phyloP scores from a whole-genome alignment of 306 rosid genomes.

The Rosa rugosa region DNA sequence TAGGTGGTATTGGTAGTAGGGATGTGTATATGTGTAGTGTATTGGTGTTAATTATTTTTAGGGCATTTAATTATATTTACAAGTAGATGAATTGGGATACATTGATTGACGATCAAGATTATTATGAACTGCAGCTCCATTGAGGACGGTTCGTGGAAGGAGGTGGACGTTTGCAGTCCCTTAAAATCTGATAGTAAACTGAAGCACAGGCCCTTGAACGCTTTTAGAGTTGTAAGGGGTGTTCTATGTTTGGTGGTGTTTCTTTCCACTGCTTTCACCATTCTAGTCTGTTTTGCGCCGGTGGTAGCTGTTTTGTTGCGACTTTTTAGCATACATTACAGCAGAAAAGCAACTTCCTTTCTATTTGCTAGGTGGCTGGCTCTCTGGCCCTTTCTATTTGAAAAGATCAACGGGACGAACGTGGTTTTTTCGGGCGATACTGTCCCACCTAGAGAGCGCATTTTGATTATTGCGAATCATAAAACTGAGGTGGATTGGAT shows the following conservation, averaged over 20 bases:
- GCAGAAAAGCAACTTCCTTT: slow-evolving; percentile 72
- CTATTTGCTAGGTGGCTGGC: slow-evolving; percentile 74
- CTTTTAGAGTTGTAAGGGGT: slow-evolving; percentile 68
- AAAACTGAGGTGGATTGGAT: slow-evolving; percentile 99
- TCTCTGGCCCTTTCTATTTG: slow-evolving; percentile 87
- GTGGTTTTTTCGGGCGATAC: slow-evolving; percentile 76
- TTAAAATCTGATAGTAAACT: slow-evolving; percentile 40
- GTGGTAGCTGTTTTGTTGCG: slow-evolving; percentile 43
- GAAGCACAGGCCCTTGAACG: slow-evolving; percentile 69
- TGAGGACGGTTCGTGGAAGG: slow-evolving; percentile 44
- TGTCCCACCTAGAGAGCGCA: slow-evolving; percentile 76
- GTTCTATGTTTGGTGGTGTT: slow-evolving; percentile 72
- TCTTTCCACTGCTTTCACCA: slow-evolving; percentile 76
- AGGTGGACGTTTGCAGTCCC: slow-evolving; percentile 59
- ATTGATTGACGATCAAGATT: not conserved
- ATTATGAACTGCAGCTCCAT: slow-evolving; percentile 40
- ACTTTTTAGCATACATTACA: slow-evolving; percentile 48
- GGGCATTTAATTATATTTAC: not conserved
- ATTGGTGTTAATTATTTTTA: not conserved
- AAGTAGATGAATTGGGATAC: not conserved
- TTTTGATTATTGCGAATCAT: slow-evolving; percentile 80
- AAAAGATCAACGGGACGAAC: slow-evolving; percentile 75
- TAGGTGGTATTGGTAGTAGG: not conserved
- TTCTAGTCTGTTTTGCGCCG: slow-evolving; percentile 71
- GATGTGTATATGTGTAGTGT: not conserved